Conservation (phyloP, 2,329 filamentous ascomycete genomes). For the Colletotrichum sp. region DNA sequence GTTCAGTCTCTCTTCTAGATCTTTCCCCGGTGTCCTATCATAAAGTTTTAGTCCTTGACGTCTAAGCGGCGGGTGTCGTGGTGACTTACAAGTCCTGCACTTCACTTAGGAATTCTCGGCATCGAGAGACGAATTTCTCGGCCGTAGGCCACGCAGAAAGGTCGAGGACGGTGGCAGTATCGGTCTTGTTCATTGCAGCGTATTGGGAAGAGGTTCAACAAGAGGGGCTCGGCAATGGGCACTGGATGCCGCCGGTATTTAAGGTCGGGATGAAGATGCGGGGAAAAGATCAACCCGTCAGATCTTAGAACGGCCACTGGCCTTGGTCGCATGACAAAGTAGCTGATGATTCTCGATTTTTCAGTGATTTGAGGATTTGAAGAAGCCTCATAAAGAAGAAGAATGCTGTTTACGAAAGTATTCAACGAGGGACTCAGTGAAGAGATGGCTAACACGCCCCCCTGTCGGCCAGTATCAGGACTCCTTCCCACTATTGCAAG, state of each 20-base stretch:
- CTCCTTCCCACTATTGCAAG: no score
- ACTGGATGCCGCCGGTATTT: not conserved
- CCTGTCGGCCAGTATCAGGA: no score
- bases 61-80: not conserved
- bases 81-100: constrained; percentile 34
- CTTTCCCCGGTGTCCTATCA: constrained; percentile 48
- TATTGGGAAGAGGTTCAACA: not conserved
- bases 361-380: not conserved
- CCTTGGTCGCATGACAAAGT: not conserved
- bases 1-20: constrained; percentile 49
- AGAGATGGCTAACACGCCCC: no score
- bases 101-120: constrained; percentile 33
- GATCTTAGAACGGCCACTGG: not conserved
- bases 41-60: not conserved
- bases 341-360: not conserved
- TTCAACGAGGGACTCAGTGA: no score
- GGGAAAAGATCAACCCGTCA: not conserved
- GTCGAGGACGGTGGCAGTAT: constrained; percentile 25
- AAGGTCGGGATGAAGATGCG: not conserved
- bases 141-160: constrained; percentile 32
- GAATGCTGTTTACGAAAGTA: no score
- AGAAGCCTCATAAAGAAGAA: not conserved
- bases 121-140: constrained; percentile 30
- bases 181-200: constrained; percentile 2
- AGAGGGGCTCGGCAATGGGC: not conserved